These are phyloP conservation scores for Paraphaeosphaeria minitans DNA, from an alignment of 2,329 filamentous ascomycete species.

Conservation along the genomic window DNA sequence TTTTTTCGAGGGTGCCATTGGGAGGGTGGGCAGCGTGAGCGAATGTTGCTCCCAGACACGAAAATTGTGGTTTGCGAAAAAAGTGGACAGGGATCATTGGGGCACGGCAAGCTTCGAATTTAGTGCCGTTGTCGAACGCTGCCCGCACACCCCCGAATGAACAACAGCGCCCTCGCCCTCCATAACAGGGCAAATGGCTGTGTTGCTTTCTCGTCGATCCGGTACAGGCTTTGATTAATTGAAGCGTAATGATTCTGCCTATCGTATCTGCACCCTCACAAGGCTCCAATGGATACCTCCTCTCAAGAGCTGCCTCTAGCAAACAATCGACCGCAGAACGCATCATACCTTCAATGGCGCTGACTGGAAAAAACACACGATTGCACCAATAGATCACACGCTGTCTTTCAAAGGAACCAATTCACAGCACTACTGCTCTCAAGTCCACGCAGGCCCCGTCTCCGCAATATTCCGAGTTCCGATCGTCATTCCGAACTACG, in stretches of 20 bases:
- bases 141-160: background rate
- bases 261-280: background rate
- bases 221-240: background rate
- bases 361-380: too few species aligned
- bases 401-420: background rate
- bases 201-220: background rate
- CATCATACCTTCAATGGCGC: background rate
- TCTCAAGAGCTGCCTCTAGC: background rate
- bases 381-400: background rate
- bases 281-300: background rate
- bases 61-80: conserved; percentile 34
- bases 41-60: conserved; percentile 23
- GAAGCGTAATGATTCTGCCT: too few species aligned
- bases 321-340: background rate
- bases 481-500: conserved; percentile 7
- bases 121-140: conserved; percentile 19
- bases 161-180: background rate
- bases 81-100: conserved; percentile 39
- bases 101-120: conserved; percentile 23
- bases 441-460: background rate
- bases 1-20: conserved; percentile 38
- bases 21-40: conserved; percentile 17
- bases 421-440: background rate
- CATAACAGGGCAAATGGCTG: background rate
- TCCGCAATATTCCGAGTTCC: conserved; percentile 8